Base-by-base conservation (phyloP, 176 grass and related monocot genomes). In the Secale cereale region DNA sequence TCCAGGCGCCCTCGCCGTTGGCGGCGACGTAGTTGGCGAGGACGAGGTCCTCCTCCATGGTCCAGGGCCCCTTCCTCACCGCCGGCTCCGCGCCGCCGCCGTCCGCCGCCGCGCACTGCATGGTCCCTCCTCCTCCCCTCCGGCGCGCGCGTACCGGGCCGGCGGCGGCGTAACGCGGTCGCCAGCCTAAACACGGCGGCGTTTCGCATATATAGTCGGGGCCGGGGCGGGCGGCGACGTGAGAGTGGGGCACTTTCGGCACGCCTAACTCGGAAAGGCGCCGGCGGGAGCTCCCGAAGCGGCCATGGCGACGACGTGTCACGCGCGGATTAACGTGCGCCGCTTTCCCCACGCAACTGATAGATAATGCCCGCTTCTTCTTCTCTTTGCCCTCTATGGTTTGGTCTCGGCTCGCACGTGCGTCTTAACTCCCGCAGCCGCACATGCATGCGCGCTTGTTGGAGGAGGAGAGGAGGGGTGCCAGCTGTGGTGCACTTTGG, bases 1-100 rank as follows among this genome's bases (percentile, higher is more conserved):
- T 92, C 90, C 90, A 92, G 19, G 81, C 83, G 62, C 90, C 90
- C 70, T 92, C 90, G 32, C 90, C 87, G 65, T 92, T 60, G 75
- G 40, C 57, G 48, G 90, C 63, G 79, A 92, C 88, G 87, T 89
- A 92, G 84, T 83, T 89, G 72, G 41, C 65, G 70, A 92, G 90
- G 76, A 89, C 67, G 57, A 88, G 83, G 30, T 92, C 90, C 81
- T 92, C 90, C 81, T 92, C 90, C 87, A 86, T 80, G 52, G 87
- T 89, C 90, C 90, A 92, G 10, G 87, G 90, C 11, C 90, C 90
- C 63, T 92, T 92, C 52, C 90, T 72, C 67, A 89, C 37, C 46
- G 32, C 50, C 52, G 76, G 29, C 45, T 80, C 66, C 59, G 19
- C 25, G 67, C 10, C 64, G 62, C 26, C 41, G 43, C 60, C 63